Base-by-base conservation (phyloP, 1,284 basidiomycete genomes). In the Moesziomyces globuligerus region DNA sequence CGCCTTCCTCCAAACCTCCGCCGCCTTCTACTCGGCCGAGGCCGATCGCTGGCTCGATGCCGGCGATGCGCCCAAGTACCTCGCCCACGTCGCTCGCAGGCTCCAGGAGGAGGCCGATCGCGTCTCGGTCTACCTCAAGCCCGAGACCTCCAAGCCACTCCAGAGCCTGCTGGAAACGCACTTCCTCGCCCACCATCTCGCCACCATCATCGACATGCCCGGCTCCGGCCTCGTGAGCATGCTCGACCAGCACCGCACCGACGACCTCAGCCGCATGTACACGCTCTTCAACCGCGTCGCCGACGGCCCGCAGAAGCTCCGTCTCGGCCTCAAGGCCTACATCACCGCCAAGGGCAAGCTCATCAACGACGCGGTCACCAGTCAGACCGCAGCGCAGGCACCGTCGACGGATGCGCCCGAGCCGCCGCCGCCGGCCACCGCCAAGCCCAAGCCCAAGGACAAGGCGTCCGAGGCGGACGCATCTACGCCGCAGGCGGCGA, bases 211-310 rank as follows among this genome's bases (percentile, higher is more conserved):
- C 66, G 85, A 86, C 39, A 92, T 93, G 87, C 87, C 89, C 0
- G 89, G 90, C 56, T 93, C 93, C 3, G 96, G 96, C 3, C 84
- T 99, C 40, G 89, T 93, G 65, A 85, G 85, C 11, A 93, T 98
- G 92, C 87, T 98, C 46, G 92, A 98, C 79, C 84, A 87, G 18
- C 88, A 92, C 79, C 90, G 90, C 76, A 84, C 88, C 17, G 87
- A 89, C 7, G 93, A 96, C 76, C 86, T 98, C 20, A 86, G 86
- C 17, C 88, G 93, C 10, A 83, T 99, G 55, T 95, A 92, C 83
- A 86, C 88, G 3, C 86, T 99, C 8, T 95, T 90, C 82, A 84
- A 83, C 3, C 87, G 86, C 75, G 91, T 98, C 11, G 86, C 89
- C 1, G 83, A 85, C 9, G 81, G 83, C 4, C 85, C 90, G 46